Evolutionary conservation across 768 basidiomycete genomes (phyloP).

Genomic region (Mycena maculata): DNA sequence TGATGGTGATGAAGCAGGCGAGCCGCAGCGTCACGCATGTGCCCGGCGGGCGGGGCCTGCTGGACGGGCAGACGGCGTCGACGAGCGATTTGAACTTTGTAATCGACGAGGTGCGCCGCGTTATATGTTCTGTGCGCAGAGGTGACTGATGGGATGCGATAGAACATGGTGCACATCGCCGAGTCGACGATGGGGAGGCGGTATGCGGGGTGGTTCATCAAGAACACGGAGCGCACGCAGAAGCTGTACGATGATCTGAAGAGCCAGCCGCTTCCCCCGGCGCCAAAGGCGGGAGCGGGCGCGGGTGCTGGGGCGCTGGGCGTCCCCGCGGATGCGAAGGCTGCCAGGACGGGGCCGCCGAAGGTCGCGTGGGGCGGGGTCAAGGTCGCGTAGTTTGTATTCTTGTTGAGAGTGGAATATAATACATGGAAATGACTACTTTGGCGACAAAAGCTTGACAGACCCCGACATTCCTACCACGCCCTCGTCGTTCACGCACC

Average conservation of each 20-base stretch:
- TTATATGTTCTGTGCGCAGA: too few species aligned
- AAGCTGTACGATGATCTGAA: slow-evolving; percentile 86
- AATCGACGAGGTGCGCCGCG: slow-evolving; percentile 90
- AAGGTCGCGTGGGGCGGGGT: slow-evolving; percentile 74
- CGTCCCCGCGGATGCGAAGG: slow-evolving; percentile 42
- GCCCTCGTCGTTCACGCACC: slow-evolving; percentile 50
- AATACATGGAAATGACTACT: too few species aligned
- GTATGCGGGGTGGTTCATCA: slow-evolving; percentile 98
- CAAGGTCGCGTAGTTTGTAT: slow-evolving; percentile 43
- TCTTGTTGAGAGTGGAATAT: neutral
- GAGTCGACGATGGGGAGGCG: slow-evolving; percentile 94
- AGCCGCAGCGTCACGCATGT: slow-evolving; percentile 82
- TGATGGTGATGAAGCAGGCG: slow-evolving; percentile 96
- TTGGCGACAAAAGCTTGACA: slow-evolving; percentile 3
- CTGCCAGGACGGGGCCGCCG: slow-evolving; percentile 55
- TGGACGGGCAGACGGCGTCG: slow-evolving; percentile 88
- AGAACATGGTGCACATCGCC: slow-evolving; percentile 98
- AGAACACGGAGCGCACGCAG: slow-evolving; percentile 92
- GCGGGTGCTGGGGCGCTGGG: slow-evolving; percentile 33
- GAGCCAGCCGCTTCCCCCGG: slow-evolving; percentile 57
- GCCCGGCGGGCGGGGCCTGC: slow-evolving; percentile 66
- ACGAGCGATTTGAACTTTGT: slow-evolving; percentile 97
- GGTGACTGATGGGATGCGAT: too few species aligned
- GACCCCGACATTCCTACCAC: slow-evolving; percentile 40
- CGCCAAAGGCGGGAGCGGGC: slow-evolving; percentile 19